These are phyloP conservation scores for Teratosphaeria epicoccoides DNA, from an alignment of 2,329 filamentous ascomycete species.

Conservation along the genomic window DNA sequence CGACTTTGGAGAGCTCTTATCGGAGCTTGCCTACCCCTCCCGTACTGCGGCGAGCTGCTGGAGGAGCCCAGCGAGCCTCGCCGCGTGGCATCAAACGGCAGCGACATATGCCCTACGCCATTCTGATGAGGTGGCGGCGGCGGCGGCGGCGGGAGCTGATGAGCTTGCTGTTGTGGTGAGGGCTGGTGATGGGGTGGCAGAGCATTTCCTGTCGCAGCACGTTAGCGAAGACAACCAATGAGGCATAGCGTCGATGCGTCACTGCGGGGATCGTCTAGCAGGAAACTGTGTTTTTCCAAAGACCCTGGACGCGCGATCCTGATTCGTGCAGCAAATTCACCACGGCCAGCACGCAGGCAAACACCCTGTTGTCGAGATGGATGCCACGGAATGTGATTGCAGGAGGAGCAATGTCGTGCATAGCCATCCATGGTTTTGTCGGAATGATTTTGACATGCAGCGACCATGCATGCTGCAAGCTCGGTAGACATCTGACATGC, in stretches of 20 bases:
- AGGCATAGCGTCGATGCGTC: background rate
- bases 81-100: slow-evolving; percentile 33
- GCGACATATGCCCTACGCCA: slow-evolving; percentile 27
- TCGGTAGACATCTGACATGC: background rate
- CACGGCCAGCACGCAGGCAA: background rate
- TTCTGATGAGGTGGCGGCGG: slow-evolving; percentile 14
- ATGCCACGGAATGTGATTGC: background rate
- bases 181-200: slow-evolving; percentile 8
- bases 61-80: slow-evolving; percentile 34
- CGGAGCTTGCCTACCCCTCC: slow-evolving; percentile 11
- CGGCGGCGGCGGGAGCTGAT: slow-evolving; percentile 13
- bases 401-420: background rate
- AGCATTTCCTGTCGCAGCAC: background rate
- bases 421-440: background rate
- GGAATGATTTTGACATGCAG: background rate
- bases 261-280: background rate
- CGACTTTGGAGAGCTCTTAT: background rate
- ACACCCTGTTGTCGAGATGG: background rate
- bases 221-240: slow-evolving; percentile 1
- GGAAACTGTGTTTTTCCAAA: background rate
- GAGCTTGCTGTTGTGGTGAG: slow-evolving; percentile 12
- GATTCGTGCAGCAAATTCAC: background rate
- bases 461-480: background rate
- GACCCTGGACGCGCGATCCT: background rate
- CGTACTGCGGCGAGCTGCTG: slow-evolving; percentile 25